Evolutionary conservation across 2,329 filamentous ascomycete species (phyloP).

Genomic region (Fusarium sp.): DNA sequence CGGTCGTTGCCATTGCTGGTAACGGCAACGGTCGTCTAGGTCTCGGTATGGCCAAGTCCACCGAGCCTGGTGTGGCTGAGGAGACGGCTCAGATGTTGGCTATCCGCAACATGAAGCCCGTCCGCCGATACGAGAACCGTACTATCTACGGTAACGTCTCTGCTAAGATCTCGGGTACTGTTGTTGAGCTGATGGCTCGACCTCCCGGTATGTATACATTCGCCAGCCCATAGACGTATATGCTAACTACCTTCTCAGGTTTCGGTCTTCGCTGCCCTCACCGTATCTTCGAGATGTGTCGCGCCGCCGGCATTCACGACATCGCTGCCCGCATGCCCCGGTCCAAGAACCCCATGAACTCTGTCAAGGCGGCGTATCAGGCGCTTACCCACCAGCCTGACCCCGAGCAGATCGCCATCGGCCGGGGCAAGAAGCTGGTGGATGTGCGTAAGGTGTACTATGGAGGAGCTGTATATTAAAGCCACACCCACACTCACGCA

Average conservation of each 20-base stretch:
- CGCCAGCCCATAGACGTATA: background rate
- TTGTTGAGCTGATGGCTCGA: conserved; percentile 84
- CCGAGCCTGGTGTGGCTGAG: conserved; percentile 77
- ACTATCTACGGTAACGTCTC: conserved; percentile 91
- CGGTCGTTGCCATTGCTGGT: conserved; percentile 85
- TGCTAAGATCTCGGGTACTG: conserved; percentile 88
- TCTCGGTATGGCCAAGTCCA: conserved; percentile 90
- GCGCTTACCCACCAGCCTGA: conserved; percentile 87
- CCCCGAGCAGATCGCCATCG: conserved; percentile 90
- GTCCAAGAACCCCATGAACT: conserved; percentile 97
- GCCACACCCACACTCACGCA: conserved; percentile 19
- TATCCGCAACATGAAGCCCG: conserved; percentile 93
- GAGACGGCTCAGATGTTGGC: conserved; percentile 84
- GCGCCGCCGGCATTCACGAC: conserved; percentile 88
- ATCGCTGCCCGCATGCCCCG: conserved; percentile 86
- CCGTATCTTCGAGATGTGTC: conserved; percentile 95
- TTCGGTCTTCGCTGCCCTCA: conserved; percentile 94
- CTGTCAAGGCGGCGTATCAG: conserved; percentile 90
- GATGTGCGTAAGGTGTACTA: conserved; percentile 99
- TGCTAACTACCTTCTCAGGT: conserved; percentile 67
- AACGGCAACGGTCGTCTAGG: conserved; percentile 90
- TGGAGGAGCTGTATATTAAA: conserved; percentile 78
- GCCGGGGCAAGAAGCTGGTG: conserved; percentile 93
- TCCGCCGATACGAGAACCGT: conserved; percentile 89
- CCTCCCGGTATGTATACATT: conserved; percentile 82